These are phyloP conservation scores for Saxophila tyrrhenica DNA, from an alignment of 495 filamentous ascomycete species.

Conservation along the genomic window DNA sequence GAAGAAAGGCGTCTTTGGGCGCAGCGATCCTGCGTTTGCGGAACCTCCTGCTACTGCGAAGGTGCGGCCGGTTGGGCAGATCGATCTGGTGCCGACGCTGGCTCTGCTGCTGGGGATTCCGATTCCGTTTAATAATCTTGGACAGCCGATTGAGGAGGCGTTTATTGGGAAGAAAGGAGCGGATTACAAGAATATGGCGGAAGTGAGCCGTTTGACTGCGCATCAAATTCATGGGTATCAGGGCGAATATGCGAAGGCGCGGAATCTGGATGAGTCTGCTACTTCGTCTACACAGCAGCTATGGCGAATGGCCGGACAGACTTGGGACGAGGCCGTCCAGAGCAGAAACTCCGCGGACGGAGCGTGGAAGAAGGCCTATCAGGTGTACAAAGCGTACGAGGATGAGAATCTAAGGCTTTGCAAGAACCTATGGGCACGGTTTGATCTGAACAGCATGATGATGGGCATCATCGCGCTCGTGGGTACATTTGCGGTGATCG, in stretches of 20 bases:
- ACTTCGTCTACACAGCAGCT: constrained; percentile 44
- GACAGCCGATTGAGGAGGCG: constrained; percentile 84
- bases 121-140: constrained; percentile 96
- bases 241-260: constrained; percentile 47
- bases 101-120: constrained; percentile 79
- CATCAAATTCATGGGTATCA: constrained; percentile 89
- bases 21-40: constrained; percentile 46
- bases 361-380: constrained; percentile 36
- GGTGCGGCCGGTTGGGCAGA: constrained; percentile 76
- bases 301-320: constrained; percentile 44
- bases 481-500: constrained; percentile 51
- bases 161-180: constrained; percentile 60
- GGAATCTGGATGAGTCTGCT: constrained; percentile 49
- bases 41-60: constrained; percentile 64
- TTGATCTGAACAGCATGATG: constrained; percentile 76
- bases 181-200: constrained; percentile 62
- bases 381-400: constrained; percentile 62
- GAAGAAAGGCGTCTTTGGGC: constrained; percentile 68
- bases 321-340: constrained; percentile 30
- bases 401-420: constrained; percentile 66
- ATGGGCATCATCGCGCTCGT: constrained; percentile 62
- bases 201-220: constrained; percentile 62
- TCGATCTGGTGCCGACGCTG: constrained; percentile 88
- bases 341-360: constrained; percentile 32
- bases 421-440: constrained; percentile 78